A percentile compares a stretch with the other conserved stretches of the same genome.
Conservation (phyloP, 148 eudicot species). For the Vaccinium darrowii region DNA sequence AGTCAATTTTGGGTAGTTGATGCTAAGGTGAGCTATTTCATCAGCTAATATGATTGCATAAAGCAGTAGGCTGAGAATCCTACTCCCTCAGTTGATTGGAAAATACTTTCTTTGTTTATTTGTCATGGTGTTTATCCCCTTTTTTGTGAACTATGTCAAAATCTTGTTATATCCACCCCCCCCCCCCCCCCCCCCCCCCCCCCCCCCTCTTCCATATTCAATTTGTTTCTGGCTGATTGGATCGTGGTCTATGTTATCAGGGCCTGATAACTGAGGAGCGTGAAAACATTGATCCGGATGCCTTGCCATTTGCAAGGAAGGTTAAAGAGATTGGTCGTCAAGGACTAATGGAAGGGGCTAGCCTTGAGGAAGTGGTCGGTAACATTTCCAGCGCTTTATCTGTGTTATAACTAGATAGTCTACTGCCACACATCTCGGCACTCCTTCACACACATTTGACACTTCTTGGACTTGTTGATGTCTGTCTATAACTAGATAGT, state of each 20-base stretch:
- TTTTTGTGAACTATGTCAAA: not conserved
- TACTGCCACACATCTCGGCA: not conserved
- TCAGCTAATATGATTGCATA: slow-evolving; percentile 5
- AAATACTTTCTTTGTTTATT: not conserved
- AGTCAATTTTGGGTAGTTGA: slow-evolving; percentile 99
- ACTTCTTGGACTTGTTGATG: not conserved
- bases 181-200: too few relatives aligned
- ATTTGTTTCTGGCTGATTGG: not conserved
- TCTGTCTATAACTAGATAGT: not conserved
- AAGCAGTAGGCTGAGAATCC: slow-evolving; percentile 7
- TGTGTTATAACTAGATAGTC: not conserved
- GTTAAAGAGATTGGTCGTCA: slow-evolving; percentile 75
- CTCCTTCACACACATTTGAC: not conserved
- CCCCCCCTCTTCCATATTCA: not conserved
- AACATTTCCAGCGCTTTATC: not conserved
- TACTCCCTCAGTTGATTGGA: not conserved
- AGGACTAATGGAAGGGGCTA: slow-evolving; percentile 89
- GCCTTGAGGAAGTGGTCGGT: slow-evolving; percentile 88
- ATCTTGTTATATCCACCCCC: not conserved
- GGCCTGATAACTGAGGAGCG: slow-evolving; percentile 92
- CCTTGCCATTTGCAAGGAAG: slow-evolving; percentile 84
- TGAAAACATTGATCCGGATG: slow-evolving; percentile 74
- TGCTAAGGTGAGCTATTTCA: slow-evolving; percentile 63
- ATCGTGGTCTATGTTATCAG: slow-evolving; percentile 29
- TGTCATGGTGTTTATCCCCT: not conserved